Conservation (phyloP, 306 rosid genomes). For the Herpetospermum pedunculosum region DNA sequence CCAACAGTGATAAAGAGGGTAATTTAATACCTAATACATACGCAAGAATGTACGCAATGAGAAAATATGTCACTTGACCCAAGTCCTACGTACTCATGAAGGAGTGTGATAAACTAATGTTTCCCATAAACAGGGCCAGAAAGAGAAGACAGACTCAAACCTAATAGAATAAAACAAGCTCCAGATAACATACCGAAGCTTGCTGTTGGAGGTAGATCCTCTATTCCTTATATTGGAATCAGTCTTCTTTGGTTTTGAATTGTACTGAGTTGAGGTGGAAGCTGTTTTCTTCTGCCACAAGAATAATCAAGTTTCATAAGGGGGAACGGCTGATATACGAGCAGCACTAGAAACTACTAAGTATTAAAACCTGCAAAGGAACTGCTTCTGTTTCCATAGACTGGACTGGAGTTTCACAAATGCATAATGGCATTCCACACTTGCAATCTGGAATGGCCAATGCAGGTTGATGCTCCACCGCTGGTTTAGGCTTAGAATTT, state of each 20-base stretch:
- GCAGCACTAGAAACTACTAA: conserved; percentile 6
- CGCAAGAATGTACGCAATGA: background rate
- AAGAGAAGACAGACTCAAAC: background rate
- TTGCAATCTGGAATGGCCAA: conserved; percentile 46
- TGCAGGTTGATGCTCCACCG: conserved; percentile 28
- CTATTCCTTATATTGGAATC: conserved; percentile 41
- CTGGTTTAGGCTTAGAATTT: conserved; percentile 25
- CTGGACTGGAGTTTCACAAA: conserved; percentile 64
- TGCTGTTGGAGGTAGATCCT: conserved; percentile 66
- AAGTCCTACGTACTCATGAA: background rate
- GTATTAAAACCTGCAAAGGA: conserved; percentile 42
- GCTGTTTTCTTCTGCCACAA: conserved; percentile 34
- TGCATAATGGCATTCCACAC: conserved; percentile 99
- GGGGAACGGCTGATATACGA: conserved; percentile 13
- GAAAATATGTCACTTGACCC: background rate
- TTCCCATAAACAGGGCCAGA: background rate
- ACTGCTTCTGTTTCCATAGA: conserved; percentile 27
- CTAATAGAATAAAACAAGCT: background rate
- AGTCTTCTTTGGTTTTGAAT: conserved; percentile 68
- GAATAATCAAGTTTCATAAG: conserved; percentile 5
- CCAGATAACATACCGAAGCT: conserved; percentile 45
- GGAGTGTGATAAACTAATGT: background rate
- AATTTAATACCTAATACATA: conserved; percentile 2
- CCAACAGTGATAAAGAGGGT: conserved; percentile 3
- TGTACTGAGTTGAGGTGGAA: conserved; percentile 30